Evolutionary conservation across 2,329 filamentous ascomycete genomes (phyloP), one percentile per base, ranked within the genome.

Genomic region (Fusarium neocosmosporiellum): DNA sequence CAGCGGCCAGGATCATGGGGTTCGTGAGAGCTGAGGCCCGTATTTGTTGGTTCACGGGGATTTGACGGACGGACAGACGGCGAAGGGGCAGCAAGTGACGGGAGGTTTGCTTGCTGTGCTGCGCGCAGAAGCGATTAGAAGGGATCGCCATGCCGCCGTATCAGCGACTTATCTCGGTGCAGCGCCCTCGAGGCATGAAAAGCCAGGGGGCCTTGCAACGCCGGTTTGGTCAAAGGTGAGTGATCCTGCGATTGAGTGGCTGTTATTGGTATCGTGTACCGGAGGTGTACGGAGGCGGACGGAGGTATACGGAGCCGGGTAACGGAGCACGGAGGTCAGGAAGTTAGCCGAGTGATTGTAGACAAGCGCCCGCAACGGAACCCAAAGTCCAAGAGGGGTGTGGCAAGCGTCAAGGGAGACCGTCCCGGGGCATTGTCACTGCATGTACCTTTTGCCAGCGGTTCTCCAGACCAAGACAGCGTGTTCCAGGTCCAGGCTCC

Each of bases 301-400:
- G 62, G 54, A 64, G 62, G 53, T 39, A 48, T 67, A 73, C 71
- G 71, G 71, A 66, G 71, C 68, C 65, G 68, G 62, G 55, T 61
- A 43, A 65, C 71, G 71, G 68, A 74, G 62, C 62, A 76, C 67
- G 58, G 68, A 74, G 60, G 63, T 73, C 72, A 73, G 75, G 75
- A 77, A 77, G 75, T 77, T 77, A 77, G 48, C 75, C 75, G 75
- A 76, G 66, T 63, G 62, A 66, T 65, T 61, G 72, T 58, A 65
- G 65, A 59, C 61, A 70, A 74, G 63, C 74, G 74, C 74, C 74
- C 74, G 74, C 74, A 76, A 70, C 53, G 59, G 59, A 59, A 72
- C 41, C 24, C 53, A 64, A 46, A 57, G 41, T 59, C 37, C 58
- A 58, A 61, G 57, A 57, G 46, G 63, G 66, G 59, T 63, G 54